Percentiles rank a stretch among this genome's conserved stretches.
Conservation (phyloP, 2,329 filamentous ascomycete genomes). For the Diaporthe citri region DNA sequence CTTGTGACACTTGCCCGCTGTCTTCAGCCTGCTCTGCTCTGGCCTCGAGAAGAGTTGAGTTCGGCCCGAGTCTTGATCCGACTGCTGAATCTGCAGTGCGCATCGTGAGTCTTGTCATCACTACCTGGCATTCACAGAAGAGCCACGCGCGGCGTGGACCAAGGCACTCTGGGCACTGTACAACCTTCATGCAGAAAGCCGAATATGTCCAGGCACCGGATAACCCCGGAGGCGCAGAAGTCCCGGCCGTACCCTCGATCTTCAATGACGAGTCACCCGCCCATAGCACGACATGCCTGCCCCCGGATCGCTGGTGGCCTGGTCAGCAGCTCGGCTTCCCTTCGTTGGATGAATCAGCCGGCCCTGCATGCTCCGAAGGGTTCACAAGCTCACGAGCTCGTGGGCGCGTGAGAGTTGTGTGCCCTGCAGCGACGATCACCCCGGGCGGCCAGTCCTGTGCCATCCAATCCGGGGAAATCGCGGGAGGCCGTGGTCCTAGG, state of each 20-base stretch:
- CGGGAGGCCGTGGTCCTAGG: neutral
- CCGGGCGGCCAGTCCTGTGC: conserved; percentile 15
- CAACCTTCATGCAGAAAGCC: conserved; percentile 2
- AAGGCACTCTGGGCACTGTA: conserved; percentile 12
- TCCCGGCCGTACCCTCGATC: conserved; percentile 2
- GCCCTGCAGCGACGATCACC: conserved; percentile 25
- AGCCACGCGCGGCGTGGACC: neutral
- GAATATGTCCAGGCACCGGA: neutral
- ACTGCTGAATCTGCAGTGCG: neutral
- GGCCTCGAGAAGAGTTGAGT: neutral
- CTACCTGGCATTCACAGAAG: neutral
- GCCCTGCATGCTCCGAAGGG: conserved; percentile 23
- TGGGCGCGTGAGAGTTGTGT: neutral
- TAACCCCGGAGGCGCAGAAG: neutral
- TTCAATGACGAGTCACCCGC: conserved; percentile 15
- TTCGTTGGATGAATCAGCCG: neutral
- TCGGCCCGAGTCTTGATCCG: conserved; percentile 11
- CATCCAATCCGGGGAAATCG: conserved; percentile 1
- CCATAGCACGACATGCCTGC: conserved; percentile 3
- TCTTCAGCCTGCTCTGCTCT: conserved; percentile 14
- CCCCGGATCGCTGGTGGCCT: neutral
- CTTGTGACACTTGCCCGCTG: conserved; percentile 18
- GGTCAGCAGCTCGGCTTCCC: neutral
- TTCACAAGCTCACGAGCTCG: conserved; percentile 1
- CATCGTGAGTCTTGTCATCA: neutral